Conservation (phyloP, 2,329 filamentous ascomycete species). For the Macroventuria anomochaeta region DNA sequence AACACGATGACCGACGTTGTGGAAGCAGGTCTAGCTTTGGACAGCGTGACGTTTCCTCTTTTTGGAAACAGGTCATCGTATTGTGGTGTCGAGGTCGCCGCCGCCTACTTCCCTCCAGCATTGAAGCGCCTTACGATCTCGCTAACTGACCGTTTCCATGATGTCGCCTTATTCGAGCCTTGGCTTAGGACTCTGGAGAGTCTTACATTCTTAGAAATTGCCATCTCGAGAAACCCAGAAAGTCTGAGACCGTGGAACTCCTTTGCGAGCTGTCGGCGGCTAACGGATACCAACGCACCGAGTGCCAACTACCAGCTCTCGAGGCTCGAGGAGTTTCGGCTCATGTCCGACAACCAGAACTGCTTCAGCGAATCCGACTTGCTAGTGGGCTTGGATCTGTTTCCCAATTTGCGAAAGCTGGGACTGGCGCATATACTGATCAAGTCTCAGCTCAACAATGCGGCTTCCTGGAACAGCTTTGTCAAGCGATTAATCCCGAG, state of each 20-base stretch:
- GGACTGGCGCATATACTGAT: slow-evolving; percentile 10
- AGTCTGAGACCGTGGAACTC: background rate
- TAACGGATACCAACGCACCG: background rate
- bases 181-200: background rate
- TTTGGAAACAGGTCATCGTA: slow-evolving; percentile 6
- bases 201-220: slow-evolving; percentile 6
- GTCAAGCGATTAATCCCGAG: background rate
- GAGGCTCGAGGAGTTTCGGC: slow-evolving; percentile 1
- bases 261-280: background rate
- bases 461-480: background rate
- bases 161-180: background rate
- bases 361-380: slow-evolving; percentile 1
- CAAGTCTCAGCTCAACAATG: background rate
- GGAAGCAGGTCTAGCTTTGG: background rate
- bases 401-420: slow-evolving; percentile 3
- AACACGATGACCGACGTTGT: background rate
- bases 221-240: background rate
- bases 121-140: slow-evolving; percentile 5
- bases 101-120: background rate
- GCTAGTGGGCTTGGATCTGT: background rate
- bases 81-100: background rate
- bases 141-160: background rate
- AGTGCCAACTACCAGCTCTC: background rate
- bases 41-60: background rate
- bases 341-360: slow-evolving; percentile 11